Conservation (phyloP, 805 yeast species). For the Candida jianshihensis region DNA sequence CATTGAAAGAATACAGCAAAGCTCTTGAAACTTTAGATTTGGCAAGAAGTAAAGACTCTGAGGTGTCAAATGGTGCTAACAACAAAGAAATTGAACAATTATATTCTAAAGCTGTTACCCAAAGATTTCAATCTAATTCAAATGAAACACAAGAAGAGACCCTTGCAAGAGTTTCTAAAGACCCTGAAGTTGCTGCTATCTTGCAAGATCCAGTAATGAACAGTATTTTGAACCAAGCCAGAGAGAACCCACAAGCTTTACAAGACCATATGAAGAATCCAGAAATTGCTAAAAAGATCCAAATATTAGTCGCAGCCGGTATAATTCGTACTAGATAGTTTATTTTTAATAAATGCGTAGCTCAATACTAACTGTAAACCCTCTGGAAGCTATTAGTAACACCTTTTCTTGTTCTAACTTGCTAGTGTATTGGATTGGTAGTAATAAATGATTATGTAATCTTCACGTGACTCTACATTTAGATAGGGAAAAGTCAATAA, state of each 20-base stretch:
- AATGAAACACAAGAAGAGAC: conserved; percentile 90
- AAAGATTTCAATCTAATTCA: conserved; percentile 74
- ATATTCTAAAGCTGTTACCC: conserved; percentile 65
- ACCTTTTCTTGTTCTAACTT: too few species aligned
- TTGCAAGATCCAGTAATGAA: conserved; percentile 96
- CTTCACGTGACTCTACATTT: too few species aligned
- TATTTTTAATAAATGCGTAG: too few species aligned
- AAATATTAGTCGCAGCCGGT: conserved; percentile 91
- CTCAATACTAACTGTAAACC: too few species aligned
- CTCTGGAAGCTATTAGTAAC: too few species aligned
- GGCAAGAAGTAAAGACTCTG: conserved; percentile 72
- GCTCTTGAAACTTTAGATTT: conserved; percentile 74
- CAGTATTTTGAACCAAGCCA: conserved; percentile 88
- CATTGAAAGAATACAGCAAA: conserved; percentile 78
- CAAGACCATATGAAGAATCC: conserved; percentile 98
- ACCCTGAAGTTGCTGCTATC: conserved; percentile 89
- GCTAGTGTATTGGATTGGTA: too few species aligned
- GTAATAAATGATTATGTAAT: too few species aligned
- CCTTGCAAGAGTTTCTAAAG: conserved; percentile 80
- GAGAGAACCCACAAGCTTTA: conserved; percentile 90
- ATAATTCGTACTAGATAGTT: conserved; percentile 79
- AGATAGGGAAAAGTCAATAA: too few species aligned
- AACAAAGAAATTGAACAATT: conserved; percentile 76
- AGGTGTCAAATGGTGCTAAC: conserved; percentile 52
- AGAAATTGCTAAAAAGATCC: conserved; percentile 79